A percentile compares a stretch with the other conserved stretches of the same genome.
phyloP scores from a whole-genome alignment of 1,139 yeast genomes.

The Pichiaceae sp. region DNA sequence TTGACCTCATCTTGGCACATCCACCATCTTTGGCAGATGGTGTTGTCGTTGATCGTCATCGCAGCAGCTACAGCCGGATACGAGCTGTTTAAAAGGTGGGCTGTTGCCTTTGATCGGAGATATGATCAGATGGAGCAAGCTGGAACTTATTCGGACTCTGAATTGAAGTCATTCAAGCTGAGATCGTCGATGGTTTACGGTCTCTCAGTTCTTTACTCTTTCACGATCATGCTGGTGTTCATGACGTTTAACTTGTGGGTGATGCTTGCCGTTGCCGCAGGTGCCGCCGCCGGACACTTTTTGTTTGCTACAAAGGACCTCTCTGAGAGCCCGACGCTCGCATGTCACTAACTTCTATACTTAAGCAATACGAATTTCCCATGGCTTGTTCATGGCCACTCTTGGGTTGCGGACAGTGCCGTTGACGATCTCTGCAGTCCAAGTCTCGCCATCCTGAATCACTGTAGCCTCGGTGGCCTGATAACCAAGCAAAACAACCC shows the following conservation, averaged over 20 bases:
- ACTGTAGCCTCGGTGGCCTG: constrained; percentile 13
- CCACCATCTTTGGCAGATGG: constrained; percentile 14
- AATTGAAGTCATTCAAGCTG: constrained; percentile 11
- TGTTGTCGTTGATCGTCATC: constrained; percentile 17
- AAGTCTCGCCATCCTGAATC: constrained; percentile 27
- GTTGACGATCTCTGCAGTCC: constrained; percentile 28
- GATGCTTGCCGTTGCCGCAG: constrained; percentile 24
- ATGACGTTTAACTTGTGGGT: constrained; percentile 27
- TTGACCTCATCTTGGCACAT: constrained; percentile 22
- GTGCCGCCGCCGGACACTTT: constrained; percentile 23
- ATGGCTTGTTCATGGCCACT: constrained; percentile 38
- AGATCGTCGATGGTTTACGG: constrained; percentile 20
- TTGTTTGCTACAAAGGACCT: constrained; percentile 14
- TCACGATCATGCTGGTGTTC: constrained; percentile 25
- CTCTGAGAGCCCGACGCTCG: constrained; percentile 9
- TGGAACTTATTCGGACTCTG: constrained; percentile 8
- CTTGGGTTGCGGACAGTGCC: constrained; percentile 45
- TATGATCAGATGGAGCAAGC: constrained; percentile 9
- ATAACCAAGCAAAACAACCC: constrained; percentile 47
- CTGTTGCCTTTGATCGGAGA: constrained; percentile 14
- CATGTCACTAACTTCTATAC: constrained; percentile 18
- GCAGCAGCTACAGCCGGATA: constrained; percentile 18
- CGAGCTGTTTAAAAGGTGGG: constrained; percentile 21
- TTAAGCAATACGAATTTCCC: no score
- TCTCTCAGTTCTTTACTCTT: constrained; percentile 22